These are phyloP conservation scores for Debaryomyces udenii DNA, from an alignment of 1,139 yeast species.

Conservation along the genomic window DNA sequence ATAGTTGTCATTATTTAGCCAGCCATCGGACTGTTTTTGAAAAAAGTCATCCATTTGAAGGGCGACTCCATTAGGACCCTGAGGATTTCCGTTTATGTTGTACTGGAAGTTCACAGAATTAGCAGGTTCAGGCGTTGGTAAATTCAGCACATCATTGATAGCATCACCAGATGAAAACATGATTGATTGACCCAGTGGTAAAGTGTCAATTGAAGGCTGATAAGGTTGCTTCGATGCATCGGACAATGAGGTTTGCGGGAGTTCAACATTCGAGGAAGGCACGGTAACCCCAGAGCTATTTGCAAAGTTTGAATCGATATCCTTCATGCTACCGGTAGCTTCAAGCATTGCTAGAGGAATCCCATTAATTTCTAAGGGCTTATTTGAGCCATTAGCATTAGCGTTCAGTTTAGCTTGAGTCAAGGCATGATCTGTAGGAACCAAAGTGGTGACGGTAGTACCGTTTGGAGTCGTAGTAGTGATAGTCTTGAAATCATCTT, in stretches of 20 bases:
- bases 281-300: not conserved
- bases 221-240: not conserved
- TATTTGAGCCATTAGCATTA: conserved; percentile 57
- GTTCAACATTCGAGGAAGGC: not conserved
- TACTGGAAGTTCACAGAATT: conserved; percentile 11
- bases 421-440: conserved; percentile 83
- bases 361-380: conserved; percentile 73
- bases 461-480: conserved; percentile 91
- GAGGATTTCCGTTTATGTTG: conserved; percentile 3
- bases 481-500: conserved; percentile 83
- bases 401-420: conserved; percentile 59
- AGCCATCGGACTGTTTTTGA: conserved; percentile 82
- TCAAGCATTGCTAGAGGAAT: conserved; percentile 79
- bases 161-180: conserved; percentile 7
- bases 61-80: conserved; percentile 26
- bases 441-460: conserved; percentile 84
- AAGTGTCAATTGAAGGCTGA: conserved; percentile 3
- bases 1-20: conserved; percentile 71
- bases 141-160: not conserved
- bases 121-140: conserved; percentile 5
- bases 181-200: conserved; percentile 7
- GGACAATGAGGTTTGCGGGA: not conserved
- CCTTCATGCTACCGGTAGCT: conserved; percentile 71
- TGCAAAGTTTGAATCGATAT: conserved; percentile 14
- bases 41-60: conserved; percentile 59